Base-by-base conservation (phyloP, 768 basidiomycete genomes). In the Pulveroboletus sp. region DNA sequence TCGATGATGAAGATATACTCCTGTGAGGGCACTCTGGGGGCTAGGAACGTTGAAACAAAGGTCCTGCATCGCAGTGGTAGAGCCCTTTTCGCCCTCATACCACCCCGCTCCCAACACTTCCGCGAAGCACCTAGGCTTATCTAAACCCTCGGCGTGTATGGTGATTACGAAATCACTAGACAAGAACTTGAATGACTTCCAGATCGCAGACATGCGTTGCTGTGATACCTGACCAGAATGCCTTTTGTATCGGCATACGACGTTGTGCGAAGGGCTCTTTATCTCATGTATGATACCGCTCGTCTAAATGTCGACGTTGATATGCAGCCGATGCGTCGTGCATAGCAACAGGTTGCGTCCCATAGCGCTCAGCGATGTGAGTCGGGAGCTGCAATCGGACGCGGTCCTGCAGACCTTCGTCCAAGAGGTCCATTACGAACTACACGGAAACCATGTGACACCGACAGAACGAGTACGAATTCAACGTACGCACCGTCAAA, bases 1-100 rank as follows among this genome's bases (percentile, higher is more conserved):
- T 85, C 83, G 10, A 85, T 67, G 7, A 85, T 49, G 52, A 85
- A 85, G 0, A 85, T 65, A 47, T 78, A 85, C 49, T 85, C 83
- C 45, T 81, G 81, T 0, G 67, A 58, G 10, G 51, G 51, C 1
- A 80, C 57, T 1, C 69, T 69, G 1, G 73, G 72, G 4, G 80
- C 57, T 17, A 68, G 59, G 50, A 78, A 76, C 38, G 72, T 76
- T 1, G 82, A 81, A 5, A 84, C 73, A n/a, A 84, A 58, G 0
- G 74, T 77, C 31, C 35, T 78, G 79, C 67, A 83, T 63, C 0
- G 79, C 79, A 2, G 79, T 57, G 0, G 76, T 74, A 36, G 65
- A 55, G 1, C 14, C 41, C 7, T 43, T 39, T 8, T 18, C 7
- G 8, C 21, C 21, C 21, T 18, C 36, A 31, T 31, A 31, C 10